Conservation (phyloP, 176 grass and related monocot genomes). For the Oryza punctata region DNA sequence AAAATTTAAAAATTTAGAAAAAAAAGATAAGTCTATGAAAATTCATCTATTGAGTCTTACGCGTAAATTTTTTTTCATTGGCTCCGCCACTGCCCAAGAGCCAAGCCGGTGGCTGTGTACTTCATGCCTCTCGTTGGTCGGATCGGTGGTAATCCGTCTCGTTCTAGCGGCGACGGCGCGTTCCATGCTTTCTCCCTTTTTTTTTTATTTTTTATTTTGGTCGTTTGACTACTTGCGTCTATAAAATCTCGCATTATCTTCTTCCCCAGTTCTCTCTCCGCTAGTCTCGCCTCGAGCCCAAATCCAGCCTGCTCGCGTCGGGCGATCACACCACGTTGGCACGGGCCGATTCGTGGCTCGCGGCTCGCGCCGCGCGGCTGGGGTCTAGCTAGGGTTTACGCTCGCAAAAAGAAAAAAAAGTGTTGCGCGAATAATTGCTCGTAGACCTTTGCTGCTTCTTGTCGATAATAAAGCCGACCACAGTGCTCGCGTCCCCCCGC, state of each 20-base stretch:
- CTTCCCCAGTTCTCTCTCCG: background rate
- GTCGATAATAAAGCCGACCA: conserved; percentile 31
- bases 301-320: background rate
- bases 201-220: no score
- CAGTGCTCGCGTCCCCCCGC: background rate
- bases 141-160: no score
- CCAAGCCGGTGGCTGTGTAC: conserved; percentile 15
- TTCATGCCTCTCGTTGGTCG: conserved; percentile 17
- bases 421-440: conserved; percentile 7
- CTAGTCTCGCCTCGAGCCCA: background rate
- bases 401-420: background rate
- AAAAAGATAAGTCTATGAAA: no score
- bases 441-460: background rate
- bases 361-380: conserved; percentile 5
- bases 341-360: background rate
- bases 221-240: background rate
- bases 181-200: conserved; percentile 14
- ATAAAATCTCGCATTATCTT: background rate
- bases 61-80: no score
- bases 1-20: no score
- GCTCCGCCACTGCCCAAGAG: no score
- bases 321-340: background rate
- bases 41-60: no score
- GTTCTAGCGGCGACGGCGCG: conserved; percentile 13
- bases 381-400: conserved; percentile 43